These are phyloP conservation scores for Aureobasidium namibiae DNA, from an alignment of 2,329 filamentous ascomycete species.

Conservation along the genomic window DNA sequence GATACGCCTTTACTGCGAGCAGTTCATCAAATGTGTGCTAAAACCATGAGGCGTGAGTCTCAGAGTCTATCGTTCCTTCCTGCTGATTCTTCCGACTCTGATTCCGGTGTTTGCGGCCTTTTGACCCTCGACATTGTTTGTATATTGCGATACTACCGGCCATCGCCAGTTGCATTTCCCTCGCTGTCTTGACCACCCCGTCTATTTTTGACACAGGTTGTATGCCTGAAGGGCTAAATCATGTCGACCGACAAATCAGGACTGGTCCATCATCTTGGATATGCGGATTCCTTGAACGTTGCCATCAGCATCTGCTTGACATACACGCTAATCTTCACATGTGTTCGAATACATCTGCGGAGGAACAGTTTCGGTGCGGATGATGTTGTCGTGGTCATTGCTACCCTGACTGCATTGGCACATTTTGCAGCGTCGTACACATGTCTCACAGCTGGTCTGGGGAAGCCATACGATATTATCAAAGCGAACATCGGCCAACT, in stretches of 20 bases:
- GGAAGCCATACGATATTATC: slow-evolving; percentile 20
- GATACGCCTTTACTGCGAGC: not conserved
- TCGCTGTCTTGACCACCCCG: not conserved
- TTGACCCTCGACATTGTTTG: not conserved
- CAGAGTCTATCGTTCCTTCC: not conserved
- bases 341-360: slow-evolving; percentile 24
- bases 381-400: slow-evolving; percentile 23
- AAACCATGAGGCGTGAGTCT: not conserved
- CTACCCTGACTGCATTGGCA: slow-evolving; percentile 22
- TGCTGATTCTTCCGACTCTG: not conserved
- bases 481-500: slow-evolving; percentile 17
- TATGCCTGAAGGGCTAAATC: not conserved
- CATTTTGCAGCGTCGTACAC: slow-evolving; percentile 23
- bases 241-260: not conserved
- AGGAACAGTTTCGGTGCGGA: slow-evolving; percentile 22
- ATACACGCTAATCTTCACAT: slow-evolving; percentile 24
- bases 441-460: slow-evolving; percentile 22
- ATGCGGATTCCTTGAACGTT: slow-evolving; percentile 21
- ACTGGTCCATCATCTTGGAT: slow-evolving; percentile 17
- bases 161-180: not conserved
- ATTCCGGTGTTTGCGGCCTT: not conserved
- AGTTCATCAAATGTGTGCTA: not conserved
- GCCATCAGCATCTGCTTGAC: slow-evolving; percentile 25
- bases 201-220: not conserved
- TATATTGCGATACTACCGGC: not conserved